These are phyloP conservation scores for Purpureocillium takamizusanense DNA, from an alignment of 2,329 filamentous ascomycete species.

Conservation along the genomic window DNA sequence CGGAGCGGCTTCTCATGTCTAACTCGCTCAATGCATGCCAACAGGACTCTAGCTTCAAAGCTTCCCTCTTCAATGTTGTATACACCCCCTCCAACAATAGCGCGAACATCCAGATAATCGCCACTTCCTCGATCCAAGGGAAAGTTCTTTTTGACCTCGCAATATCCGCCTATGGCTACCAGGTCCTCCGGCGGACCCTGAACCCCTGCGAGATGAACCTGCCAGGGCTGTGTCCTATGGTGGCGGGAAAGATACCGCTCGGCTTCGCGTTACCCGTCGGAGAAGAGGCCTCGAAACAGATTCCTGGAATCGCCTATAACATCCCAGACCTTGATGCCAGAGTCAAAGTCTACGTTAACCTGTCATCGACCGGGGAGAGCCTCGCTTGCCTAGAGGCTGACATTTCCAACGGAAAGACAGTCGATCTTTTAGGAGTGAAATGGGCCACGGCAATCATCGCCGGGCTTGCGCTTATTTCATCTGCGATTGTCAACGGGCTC, in stretches of 20 bases:
- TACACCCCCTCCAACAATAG: slow-evolving; percentile 69
- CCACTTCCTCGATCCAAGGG: slow-evolving; percentile 73
- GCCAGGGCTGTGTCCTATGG: slow-evolving; percentile 82
- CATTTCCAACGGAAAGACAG: slow-evolving; percentile 86
- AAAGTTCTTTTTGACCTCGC: slow-evolving; percentile 70
- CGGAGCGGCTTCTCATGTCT: slow-evolving; percentile 64
- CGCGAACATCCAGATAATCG: slow-evolving; percentile 65
- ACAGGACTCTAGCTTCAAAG: slow-evolving; percentile 74
- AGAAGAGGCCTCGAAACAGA: slow-evolving; percentile 45
- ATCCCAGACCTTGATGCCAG: slow-evolving; percentile 87
- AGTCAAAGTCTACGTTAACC: slow-evolving; percentile 73
- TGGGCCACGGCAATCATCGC: slow-evolving; percentile 87
- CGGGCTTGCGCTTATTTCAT: slow-evolving; percentile 72
- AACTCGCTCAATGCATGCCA: slow-evolving; percentile 81
- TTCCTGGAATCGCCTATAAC: slow-evolving; percentile 79
- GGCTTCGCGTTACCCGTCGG: slow-evolving; percentile 57
- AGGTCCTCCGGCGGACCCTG: slow-evolving; percentile 56
- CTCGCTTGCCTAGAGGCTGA: slow-evolving; percentile 82
- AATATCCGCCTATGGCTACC: slow-evolving; percentile 76
- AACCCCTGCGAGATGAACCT: slow-evolving; percentile 68
- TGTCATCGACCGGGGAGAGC: slow-evolving; percentile 47
- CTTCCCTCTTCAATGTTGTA: slow-evolving; percentile 78
- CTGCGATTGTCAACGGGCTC: slow-evolving; percentile 79
- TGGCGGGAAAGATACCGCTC: slow-evolving; percentile 70
- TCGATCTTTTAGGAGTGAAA: slow-evolving; percentile 78